Evolutionary conservation across 306 rosid genomes (phyloP).

Genomic region (Rubus parviflorus): DNA sequence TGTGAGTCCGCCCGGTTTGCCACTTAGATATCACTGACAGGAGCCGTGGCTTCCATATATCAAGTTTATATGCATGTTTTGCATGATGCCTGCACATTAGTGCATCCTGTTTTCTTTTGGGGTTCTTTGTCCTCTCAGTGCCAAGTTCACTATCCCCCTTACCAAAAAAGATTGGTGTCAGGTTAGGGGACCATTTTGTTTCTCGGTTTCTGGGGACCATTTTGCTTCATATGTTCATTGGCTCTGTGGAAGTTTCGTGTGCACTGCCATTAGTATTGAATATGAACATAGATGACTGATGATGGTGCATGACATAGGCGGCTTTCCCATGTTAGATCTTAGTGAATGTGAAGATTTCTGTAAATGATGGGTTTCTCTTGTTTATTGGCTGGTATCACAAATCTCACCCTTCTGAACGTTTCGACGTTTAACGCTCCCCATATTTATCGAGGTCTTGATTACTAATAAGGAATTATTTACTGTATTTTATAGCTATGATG

Average conservation of each 20-base stretch:
- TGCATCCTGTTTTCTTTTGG: background rate
- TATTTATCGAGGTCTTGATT: no score
- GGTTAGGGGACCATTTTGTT: conserved; percentile 24
- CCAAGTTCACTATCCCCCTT: background rate
- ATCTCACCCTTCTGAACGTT: no score
- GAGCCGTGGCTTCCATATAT: conserved; percentile 3
- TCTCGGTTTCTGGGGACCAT: conserved; percentile 13
- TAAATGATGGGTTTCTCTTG: background rate
- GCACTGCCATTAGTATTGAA: background rate
- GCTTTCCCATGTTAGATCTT: background rate
- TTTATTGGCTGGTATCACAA: background rate
- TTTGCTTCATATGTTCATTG: background rate
- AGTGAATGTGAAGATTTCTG: conserved; percentile 13
- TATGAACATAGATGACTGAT: background rate
- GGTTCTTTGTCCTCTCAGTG: background rate
- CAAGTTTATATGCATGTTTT: conserved; percentile 5
- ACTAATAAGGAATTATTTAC: no score
- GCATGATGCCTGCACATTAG: background rate
- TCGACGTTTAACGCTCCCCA: no score
- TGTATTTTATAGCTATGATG: no score
- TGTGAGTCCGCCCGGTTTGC: background rate
- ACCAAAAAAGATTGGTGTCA: conserved; percentile 1
- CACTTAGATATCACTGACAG: background rate
- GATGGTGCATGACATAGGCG: background rate
- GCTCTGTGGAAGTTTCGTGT: conserved; percentile 28